Evolutionary conservation across 2,329 filamentous ascomycete species (phyloP).

Genomic region (Paramyrothecium roridum): DNA sequence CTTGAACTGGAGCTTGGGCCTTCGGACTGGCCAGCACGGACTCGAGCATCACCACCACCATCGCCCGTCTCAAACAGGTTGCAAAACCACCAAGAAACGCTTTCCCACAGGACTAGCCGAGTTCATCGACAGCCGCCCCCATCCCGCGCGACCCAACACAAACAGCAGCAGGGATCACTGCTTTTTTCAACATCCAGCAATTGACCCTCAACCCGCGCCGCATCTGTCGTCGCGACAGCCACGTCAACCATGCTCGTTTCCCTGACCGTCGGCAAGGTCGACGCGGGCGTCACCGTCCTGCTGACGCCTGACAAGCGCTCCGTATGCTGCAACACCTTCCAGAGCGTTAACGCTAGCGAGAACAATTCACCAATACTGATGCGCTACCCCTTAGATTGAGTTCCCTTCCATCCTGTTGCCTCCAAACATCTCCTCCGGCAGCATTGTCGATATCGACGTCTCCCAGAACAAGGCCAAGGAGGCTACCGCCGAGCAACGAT

Average conservation of each 20-base stretch:
- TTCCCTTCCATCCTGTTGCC: slow-evolving; percentile 97
- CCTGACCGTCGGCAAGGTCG: slow-evolving; percentile 97
- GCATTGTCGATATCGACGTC: slow-evolving; percentile 97
- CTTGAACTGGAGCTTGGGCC: neutral
- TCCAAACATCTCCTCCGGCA: slow-evolving; percentile 90
- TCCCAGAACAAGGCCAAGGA: slow-evolving; percentile 82
- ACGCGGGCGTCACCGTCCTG: slow-evolving; percentile 95
- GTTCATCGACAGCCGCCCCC: neutral
- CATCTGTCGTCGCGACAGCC: slow-evolving; percentile 4
- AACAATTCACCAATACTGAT: neutral
- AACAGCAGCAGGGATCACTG: neutral
- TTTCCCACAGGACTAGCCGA: neutral
- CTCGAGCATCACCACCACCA: neutral
- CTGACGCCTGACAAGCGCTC: slow-evolving; percentile 95
- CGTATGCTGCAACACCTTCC: slow-evolving; percentile 56
- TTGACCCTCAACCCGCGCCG: neutral
- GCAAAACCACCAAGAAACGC: neutral
- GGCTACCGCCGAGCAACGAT: slow-evolving; percentile 67
- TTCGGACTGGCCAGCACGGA: neutral
- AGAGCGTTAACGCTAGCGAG: neutral
- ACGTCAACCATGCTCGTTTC: slow-evolving; percentile 79
- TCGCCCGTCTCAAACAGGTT: neutral
- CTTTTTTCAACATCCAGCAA: neutral
- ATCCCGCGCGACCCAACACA: neutral
- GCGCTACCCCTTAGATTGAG: slow-evolving; percentile 69